phyloP scores from a whole-genome alignment of 257 asterid genomes.

The Solanum bulbocastanum region DNA sequence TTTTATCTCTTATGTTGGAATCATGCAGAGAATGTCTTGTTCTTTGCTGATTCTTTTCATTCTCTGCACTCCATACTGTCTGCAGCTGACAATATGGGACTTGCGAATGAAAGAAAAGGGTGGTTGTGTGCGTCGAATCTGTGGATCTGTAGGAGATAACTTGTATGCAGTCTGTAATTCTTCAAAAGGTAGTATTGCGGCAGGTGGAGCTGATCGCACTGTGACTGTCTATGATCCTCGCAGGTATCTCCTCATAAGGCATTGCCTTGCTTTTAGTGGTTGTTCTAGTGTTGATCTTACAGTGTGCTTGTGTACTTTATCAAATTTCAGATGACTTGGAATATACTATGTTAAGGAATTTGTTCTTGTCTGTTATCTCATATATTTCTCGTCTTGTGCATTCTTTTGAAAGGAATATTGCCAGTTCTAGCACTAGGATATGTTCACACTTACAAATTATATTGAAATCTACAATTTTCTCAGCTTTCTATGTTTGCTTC shows the following conservation, averaged over 20 bases:
- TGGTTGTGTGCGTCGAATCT: slow-evolving; percentile 71
- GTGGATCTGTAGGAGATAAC: slow-evolving; percentile 77
- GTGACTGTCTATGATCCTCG: slow-evolving; percentile 91
- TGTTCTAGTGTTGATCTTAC: not conserved
- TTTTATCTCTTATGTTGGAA: not conserved
- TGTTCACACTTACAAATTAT: not conserved
- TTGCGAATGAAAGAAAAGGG: slow-evolving; percentile 81
- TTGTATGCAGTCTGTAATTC: slow-evolving; percentile 63
- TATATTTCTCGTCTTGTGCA: not conserved
- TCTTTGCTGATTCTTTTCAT: not conserved
- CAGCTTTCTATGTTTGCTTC: not conserved
- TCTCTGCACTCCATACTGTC: not conserved
- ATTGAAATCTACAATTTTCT: not conserved
- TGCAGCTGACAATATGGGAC: slow-evolving; percentile 88
- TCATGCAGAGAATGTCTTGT: not conserved
- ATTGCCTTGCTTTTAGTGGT: not conserved
- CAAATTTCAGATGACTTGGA: not conserved
- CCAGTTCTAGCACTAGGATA: not conserved
- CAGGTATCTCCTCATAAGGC: slow-evolving; percentile 35
- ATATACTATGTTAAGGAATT: not conserved
- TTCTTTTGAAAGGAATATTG: not conserved
- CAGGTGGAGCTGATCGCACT: slow-evolving; percentile 81
- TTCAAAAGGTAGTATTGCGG: slow-evolving; percentile 66
- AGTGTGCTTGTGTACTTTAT: not conserved
- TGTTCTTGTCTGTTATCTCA: not conserved